A percentile compares a stretch with the other conserved stretches of the same genome.
These are phyloP conservation scores for Fraxinus ornus DNA, from an alignment of 305 asterid species.

Conservation along the genomic window DNA sequence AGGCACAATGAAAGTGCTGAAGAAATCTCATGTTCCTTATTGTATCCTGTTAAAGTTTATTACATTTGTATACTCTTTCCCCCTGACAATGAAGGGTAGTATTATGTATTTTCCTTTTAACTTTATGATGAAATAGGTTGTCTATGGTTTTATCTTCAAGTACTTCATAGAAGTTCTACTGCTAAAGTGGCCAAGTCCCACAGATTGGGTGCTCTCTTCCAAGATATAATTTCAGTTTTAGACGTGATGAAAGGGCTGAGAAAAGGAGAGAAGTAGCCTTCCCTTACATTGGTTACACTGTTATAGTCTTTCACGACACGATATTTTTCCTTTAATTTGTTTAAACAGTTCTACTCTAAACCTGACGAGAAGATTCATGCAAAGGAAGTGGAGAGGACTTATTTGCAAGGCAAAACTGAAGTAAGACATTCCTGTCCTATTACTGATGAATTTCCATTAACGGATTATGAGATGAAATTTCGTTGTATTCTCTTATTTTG, in stretches of 20 bases:
- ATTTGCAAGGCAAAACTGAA: slow-evolving; percentile 69
- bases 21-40: slow-evolving; percentile 41
- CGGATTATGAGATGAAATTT: slow-evolving; percentile 1
- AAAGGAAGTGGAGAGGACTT: slow-evolving; percentile 73
- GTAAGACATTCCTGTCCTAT: slow-evolving; percentile 30
- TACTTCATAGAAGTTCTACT: slow-evolving; percentile 51
- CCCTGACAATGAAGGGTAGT: neutral
- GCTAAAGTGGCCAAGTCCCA: slow-evolving; percentile 59
- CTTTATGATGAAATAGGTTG: slow-evolving; percentile 4
- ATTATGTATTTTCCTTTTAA: neutral
- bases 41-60: slow-evolving; percentile 51
- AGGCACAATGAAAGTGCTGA: slow-evolving; percentile 49
- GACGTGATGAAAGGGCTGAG: slow-evolving; percentile 91
- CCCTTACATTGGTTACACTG: slow-evolving; percentile 9
- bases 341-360: slow-evolving; percentile 71
- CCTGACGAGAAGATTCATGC: slow-evolving; percentile 93
- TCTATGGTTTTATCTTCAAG: slow-evolving; percentile 44
- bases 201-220: slow-evolving; percentile 66
- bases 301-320: slow-evolving; percentile 4
- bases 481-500: slow-evolving; percentile 8
- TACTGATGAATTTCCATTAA: neutral
- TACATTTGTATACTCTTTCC: neutral
- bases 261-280: slow-evolving; percentile 76
- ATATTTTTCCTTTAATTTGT: slow-evolving; percentile 18
- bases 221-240: slow-evolving; percentile 70